Percentiles rank a stretch among this genome's conserved stretches.
Conservation (phyloP, 352 stramenopile species). For the Phytopythium helicoides region DNA sequence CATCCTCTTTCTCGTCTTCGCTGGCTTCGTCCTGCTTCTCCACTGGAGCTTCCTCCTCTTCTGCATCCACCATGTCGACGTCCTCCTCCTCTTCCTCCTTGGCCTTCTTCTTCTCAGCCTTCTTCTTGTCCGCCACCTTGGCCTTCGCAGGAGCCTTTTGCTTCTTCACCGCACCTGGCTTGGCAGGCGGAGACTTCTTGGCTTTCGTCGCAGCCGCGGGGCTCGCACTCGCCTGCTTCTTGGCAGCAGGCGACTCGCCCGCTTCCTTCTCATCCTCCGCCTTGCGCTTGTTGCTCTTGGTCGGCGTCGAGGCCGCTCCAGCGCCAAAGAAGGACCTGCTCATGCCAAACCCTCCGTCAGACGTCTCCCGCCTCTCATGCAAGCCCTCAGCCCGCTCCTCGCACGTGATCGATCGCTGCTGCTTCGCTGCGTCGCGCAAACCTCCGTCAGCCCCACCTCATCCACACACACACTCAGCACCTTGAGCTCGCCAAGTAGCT, state of each 20-base stretch:
- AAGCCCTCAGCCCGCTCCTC: neutral
- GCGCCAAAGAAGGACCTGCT: conserved; percentile 60
- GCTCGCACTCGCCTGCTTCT: conserved; percentile 1
- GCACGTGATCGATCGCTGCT: conserved; percentile 69
- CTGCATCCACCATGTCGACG: conserved; percentile 21
- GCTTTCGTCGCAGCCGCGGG: neutral
- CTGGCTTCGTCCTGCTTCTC: conserved; percentile 16
- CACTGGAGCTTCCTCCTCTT: conserved; percentile 4
- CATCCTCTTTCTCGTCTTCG: neutral
- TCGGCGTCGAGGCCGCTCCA: conserved; percentile 11
- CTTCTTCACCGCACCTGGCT: conserved; percentile 12
- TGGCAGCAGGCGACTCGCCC: neutral
- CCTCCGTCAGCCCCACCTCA: too few species aligned
- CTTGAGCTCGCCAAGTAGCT: neutral
- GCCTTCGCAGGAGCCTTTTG: conserved; percentile 14
- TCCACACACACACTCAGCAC: too few species aligned
- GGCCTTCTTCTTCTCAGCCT: conserved; percentile 19
- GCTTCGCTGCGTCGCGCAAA: conserved; percentile 10
- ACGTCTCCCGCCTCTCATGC: neutral
- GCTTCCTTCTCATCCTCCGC: conserved; percentile 5
- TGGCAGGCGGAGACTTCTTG: neutral
- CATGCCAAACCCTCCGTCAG: neutral
- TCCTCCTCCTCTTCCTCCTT: conserved; percentile 23
- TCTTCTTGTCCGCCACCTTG: conserved; percentile 11
- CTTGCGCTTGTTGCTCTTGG: conserved; percentile 36